Conservation (phyloP, 345 rosid genomes). For the Linum lewisii region DNA sequence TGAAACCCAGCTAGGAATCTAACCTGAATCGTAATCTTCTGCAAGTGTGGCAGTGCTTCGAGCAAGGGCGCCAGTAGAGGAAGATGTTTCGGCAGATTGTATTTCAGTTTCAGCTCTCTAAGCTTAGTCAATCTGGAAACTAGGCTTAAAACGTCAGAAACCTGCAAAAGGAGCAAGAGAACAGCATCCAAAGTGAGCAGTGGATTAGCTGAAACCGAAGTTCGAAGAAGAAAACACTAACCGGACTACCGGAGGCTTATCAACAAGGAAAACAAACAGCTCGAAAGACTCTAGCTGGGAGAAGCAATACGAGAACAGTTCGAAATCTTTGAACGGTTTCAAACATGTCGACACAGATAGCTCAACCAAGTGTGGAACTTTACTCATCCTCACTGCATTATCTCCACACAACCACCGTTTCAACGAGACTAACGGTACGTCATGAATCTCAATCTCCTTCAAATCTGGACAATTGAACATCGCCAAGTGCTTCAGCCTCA, state of each 20-base stretch:
- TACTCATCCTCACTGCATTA: neutral
- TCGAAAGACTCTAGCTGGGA: neutral
- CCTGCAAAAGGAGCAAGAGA: neutral
- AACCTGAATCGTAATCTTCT: neutral
- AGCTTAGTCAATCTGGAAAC: neutral
- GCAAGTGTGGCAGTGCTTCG: neutral
- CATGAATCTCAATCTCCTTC: neutral
- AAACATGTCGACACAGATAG: neutral
- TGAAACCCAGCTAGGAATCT: neutral
- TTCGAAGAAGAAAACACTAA: neutral
- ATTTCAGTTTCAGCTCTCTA: neutral
- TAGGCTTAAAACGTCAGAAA: neutral
- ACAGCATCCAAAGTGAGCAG: neutral
- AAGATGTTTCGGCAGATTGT: neutral
- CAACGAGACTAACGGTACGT: too few species aligned
- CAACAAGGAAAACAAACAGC: neutral
- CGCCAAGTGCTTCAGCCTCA: too few species aligned
- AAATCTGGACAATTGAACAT: neutral
- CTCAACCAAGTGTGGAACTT: neutral
- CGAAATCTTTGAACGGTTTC: neutral
- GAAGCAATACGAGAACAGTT: neutral
- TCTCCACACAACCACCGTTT: too few species aligned
- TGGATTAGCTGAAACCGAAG: neutral
- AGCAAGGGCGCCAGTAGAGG: neutral
- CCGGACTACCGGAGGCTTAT: neutral